A percentile compares a stretch with the other conserved stretches of the same genome.
Evolutionary conservation across 2,329 filamentous ascomycete species (phyloP).

Genomic region (Arthrobotrys pseudoclavata): DNA sequence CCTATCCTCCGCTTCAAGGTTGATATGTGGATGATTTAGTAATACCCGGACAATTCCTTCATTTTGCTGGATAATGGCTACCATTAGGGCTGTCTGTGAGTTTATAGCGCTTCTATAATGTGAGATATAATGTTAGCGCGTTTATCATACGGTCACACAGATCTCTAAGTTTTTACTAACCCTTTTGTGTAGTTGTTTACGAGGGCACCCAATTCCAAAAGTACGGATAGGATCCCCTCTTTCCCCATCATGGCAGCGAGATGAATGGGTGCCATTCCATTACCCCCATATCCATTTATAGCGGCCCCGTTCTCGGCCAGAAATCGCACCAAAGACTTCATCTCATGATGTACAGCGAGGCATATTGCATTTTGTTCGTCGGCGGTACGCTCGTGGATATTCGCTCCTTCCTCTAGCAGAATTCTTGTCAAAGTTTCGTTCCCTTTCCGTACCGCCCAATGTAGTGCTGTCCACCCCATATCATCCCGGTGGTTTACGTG

Average conservation of each 20-base stretch:
- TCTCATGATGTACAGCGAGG: constrained; percentile 48
- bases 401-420: constrained; percentile 57
- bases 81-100: constrained; percentile 60
- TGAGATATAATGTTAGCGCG: constrained; percentile 1
- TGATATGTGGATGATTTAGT: constrained; percentile 44
- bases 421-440: constrained; percentile 55
- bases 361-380: constrained; percentile 56
- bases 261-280: constrained; percentile 57
- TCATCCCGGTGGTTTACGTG: constrained; percentile 47
- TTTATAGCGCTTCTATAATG: constrained; percentile 47
- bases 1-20: constrained; percentile 51
- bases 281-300: constrained; percentile 53
- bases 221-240: constrained; percentile 39
- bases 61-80: constrained; percentile 56
- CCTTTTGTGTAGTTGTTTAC: constrained; percentile 58
- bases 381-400: constrained; percentile 51
- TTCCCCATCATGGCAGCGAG: constrained; percentile 56
- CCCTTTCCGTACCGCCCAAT: constrained; percentile 55
- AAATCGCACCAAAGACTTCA: constrained; percentile 48
- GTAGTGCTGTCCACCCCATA: constrained; percentile 52
- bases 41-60: constrained; percentile 54
- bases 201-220: constrained; percentile 42
- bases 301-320: constrained; percentile 51
- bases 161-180: constrained; percentile 7
- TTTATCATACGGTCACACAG: background rate